A percentile compares a stretch with the other conserved stretches of the same genome.
phyloP scores from a whole-genome alignment of 306 rosid genomes.

The Begonia fuchsioides region DNA sequence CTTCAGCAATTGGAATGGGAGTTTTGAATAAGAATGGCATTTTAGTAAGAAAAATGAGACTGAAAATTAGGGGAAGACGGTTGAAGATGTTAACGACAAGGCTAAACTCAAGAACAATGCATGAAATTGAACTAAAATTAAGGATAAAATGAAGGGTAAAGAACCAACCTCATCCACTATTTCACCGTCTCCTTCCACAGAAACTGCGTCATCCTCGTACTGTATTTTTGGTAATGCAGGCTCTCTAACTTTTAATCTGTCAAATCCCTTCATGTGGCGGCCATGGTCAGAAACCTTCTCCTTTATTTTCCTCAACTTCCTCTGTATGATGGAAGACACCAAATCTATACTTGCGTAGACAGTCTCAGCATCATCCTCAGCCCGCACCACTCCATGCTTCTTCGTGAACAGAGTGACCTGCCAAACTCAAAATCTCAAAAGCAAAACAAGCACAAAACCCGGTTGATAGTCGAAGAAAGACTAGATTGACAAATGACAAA shows the following conservation, averaged over 20 bases:
- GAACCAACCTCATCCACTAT: slow-evolving; percentile 43
- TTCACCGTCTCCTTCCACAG: slow-evolving; percentile 26
- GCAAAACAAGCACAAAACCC: too few relatives aligned
- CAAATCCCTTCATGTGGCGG: slow-evolving; percentile 87
- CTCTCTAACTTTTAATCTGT: slow-evolving; percentile 57
- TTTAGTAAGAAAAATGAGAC: too few relatives aligned
- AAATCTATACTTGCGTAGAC: slow-evolving; percentile 71
- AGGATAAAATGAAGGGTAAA: slow-evolving; percentile 3
- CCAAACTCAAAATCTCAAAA: too few relatives aligned
- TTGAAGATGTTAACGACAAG: too few relatives aligned
- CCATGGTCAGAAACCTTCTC: slow-evolving; percentile 85
- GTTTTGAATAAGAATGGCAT: too few relatives aligned
- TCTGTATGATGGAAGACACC: slow-evolving; percentile 78
- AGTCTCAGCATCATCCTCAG: slow-evolving; percentile 78
- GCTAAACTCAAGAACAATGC: background rate
- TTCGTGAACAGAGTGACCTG: slow-evolving; percentile 74
- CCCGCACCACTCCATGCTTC: slow-evolving; percentile 83
- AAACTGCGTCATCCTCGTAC: slow-evolving; percentile 16
- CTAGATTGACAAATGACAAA: background rate
- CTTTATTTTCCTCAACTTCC: slow-evolving; percentile 88
- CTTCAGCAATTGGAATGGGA: too few relatives aligned
- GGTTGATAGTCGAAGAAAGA: too few relatives aligned
- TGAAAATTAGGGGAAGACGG: too few relatives aligned
- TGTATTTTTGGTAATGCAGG: slow-evolving; percentile 12
- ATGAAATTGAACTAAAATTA: slow-evolving; percentile 5